phyloP scores from a whole-genome alignment of 805 yeast genomes.

The Metschnikowia drakensbergensis region DNA sequence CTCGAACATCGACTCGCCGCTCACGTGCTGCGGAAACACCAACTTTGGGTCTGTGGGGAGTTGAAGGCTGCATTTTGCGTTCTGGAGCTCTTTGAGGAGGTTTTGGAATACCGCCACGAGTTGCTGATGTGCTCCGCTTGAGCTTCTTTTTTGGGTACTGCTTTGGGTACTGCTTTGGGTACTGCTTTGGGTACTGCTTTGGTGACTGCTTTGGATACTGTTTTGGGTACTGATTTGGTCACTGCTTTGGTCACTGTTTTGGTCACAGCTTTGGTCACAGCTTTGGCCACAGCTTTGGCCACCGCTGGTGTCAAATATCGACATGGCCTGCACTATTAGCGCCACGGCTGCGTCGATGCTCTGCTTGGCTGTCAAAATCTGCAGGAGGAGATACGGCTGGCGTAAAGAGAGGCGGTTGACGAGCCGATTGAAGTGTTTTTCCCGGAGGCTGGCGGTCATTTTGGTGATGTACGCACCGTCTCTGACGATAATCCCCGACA shows the following conservation, averaged over 20 bases:
- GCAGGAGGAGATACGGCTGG: conserved; percentile 38
- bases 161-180: neutral
- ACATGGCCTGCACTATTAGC: conserved; percentile 25
- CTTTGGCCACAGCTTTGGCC: neutral
- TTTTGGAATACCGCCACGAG: conserved; percentile 25
- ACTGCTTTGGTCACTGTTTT: neutral
- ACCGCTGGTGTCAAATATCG: conserved; percentile 10
- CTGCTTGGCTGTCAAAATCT: conserved; percentile 45
- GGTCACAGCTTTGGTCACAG: neutral
- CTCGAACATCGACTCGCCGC: conserved; percentile 34
- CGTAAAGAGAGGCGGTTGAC: conserved; percentile 27
- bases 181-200: no score
- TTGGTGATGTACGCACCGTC: conserved; percentile 51
- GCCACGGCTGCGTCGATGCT: conserved; percentile 33
- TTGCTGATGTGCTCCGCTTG: conserved; percentile 10
- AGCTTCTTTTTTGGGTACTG: neutral
- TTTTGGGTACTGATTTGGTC: neutral
- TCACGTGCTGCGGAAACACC: conserved; percentile 55
- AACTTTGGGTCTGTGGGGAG: conserved; percentile 52
- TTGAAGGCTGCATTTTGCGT: conserved; percentile 29
- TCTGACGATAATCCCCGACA: conserved; percentile 60
- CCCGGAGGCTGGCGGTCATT: conserved; percentile 42
- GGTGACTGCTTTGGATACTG: neutral
- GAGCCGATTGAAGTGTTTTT: conserved; percentile 36
- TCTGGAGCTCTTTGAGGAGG: conserved; percentile 23